Conservation (phyloP, 345 rosid species). For the Balakata baccata region DNA sequence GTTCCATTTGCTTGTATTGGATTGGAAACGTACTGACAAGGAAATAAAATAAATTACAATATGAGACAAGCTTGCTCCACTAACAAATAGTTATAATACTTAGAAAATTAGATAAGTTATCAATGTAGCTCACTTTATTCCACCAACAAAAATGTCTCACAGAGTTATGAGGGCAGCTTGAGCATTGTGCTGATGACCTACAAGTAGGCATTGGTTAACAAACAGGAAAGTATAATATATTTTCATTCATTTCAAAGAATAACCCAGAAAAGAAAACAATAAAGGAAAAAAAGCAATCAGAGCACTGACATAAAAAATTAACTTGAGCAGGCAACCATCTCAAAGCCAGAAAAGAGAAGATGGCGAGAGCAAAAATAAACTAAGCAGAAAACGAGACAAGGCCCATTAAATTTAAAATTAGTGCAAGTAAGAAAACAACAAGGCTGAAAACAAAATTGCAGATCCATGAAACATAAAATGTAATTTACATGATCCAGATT, state of each 20-base stretch:
- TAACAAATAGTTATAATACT: neutral
- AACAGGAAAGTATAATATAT: neutral
- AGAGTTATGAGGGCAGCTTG: slow-evolving; percentile 69
- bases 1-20: slow-evolving; percentile 61
- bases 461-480: neutral
- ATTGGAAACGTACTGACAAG: slow-evolving; percentile 61
- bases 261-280: neutral
- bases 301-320: neutral
- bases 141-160: slow-evolving; percentile 99
- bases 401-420: neutral
- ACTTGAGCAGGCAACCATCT: slow-evolving; percentile 3
- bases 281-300: neutral
- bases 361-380: neutral
- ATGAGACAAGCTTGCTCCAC: neutral
- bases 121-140: slow-evolving; percentile 67
- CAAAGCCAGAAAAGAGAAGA: neutral
- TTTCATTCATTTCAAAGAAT: neutral
- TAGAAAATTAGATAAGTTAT: neutral
- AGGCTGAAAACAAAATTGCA: neutral
- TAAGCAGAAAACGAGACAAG: neutral
- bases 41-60: slow-evolving; percentile 3
- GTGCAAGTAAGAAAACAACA: neutral
- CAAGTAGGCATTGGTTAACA: slow-evolving; percentile 9
- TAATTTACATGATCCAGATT: neutral
- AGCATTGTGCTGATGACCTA: slow-evolving; percentile 57